These are phyloP conservation scores for Kodamaea sagamina DNA, from an alignment of 805 yeast species.

Conservation along the genomic window DNA sequence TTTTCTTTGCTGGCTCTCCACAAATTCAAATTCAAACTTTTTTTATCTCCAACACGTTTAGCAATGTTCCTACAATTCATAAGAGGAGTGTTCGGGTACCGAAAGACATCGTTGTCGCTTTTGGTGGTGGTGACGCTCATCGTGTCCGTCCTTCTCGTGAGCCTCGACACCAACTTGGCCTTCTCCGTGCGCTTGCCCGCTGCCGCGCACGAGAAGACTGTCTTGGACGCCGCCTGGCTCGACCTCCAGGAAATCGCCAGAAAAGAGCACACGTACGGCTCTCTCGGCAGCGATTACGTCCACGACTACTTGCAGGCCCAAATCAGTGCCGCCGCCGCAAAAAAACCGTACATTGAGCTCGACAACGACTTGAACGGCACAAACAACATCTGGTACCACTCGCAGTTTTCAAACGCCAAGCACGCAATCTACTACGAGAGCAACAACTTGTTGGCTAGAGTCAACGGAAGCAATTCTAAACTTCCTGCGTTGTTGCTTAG, in stretches of 20 bases:
- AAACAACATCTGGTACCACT: constrained; percentile 50
- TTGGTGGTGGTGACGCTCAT: constrained; percentile 52
- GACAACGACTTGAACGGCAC: constrained; percentile 44
- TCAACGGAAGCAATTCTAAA: constrained; percentile 60
- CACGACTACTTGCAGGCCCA: constrained; percentile 60
- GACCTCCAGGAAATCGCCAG: constrained; percentile 70
- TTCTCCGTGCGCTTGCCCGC: constrained; percentile 46
- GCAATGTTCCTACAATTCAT: constrained; percentile 27
- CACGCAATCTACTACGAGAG: constrained; percentile 78
- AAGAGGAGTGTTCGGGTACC: constrained; percentile 62
- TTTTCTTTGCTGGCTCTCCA: too few species aligned
- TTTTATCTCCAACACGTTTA: background rate
- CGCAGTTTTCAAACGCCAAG: constrained; percentile 37
- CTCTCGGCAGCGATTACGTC: constrained; percentile 73
- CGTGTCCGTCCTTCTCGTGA: constrained; percentile 39
- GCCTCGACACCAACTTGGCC: constrained; percentile 39
- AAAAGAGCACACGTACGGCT: constrained; percentile 74
- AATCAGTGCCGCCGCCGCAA: constrained; percentile 31
- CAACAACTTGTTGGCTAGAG: constrained; percentile 73
- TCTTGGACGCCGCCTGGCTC: constrained; percentile 57
- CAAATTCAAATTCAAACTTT: too few species aligned
- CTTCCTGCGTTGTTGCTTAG: constrained; percentile 73
- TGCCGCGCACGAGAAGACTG: constrained; percentile 36
- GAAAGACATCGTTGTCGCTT: constrained; percentile 69
- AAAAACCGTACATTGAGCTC: constrained; percentile 34